Evolutionary conservation across 164 flowering plant species (phyloP), one percentile per base, ranked within the genome.

Genomic region (Aristolochia fimbriata): DNA sequence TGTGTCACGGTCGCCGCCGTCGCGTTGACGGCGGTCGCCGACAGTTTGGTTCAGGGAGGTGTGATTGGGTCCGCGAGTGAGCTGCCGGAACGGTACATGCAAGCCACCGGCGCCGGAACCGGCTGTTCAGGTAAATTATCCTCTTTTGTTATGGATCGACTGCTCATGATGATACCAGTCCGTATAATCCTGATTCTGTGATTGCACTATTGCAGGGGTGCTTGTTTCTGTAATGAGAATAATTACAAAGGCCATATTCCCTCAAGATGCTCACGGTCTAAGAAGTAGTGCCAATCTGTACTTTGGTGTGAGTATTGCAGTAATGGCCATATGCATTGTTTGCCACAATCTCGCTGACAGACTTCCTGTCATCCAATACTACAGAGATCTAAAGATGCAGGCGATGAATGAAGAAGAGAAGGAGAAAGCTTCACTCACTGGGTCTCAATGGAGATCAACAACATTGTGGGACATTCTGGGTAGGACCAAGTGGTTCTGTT

Each of bases 101-200:
- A 90, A 68, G 97, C 99, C 22, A 78, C 83, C 48, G 81, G 85
- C 47, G 97, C 99, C n/a, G 97, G 99, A 4, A 93, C 96, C 30
- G 99, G 91, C 11, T 91, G 84, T 71, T 93, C 99, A 22, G n/a
- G n/a, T n/a, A 97, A n/a, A n/a, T n/a, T n/a, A 97, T 92, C 69
- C 8, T 16, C 25, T 25, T 24, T 17, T 21, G n/a, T 31, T 7
- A 31, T 3, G 7, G 3, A 31, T 7, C 7, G 37, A n/a, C n/a
- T n/a, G n/a, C n/a, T n/a, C n/a, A n/a, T n/a, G n/a, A n/a, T n/a
- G n/a, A n/a, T n/a, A n/a, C n/a, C n/a, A n/a, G n/a, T n/a, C n/a
- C n/a, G n/a, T n/a, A n/a, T n/a, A n/a, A n/a, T n/a, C n/a, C n/a
- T n/a, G n/a, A n/a, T n/a, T n/a, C n/a, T n/a, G n/a, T n/a, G n/a